Conservation (phyloP, 345 rosid genomes). For the Jatropha curcas region DNA sequence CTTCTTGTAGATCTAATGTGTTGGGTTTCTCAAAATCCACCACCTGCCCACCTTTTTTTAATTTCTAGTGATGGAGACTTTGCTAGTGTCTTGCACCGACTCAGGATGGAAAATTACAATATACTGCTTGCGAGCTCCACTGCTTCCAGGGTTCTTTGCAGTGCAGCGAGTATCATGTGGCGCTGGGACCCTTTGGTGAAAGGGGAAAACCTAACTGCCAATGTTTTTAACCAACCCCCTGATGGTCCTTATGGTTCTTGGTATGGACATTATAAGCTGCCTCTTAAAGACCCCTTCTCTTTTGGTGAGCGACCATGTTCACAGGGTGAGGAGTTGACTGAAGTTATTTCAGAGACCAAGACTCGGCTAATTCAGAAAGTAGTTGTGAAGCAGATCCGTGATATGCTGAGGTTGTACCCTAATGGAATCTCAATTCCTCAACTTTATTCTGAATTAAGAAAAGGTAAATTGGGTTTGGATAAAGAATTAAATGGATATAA, state of each 20-base stretch:
- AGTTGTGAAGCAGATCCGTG: conserved; percentile 49
- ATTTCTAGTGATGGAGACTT: conserved; percentile 78
- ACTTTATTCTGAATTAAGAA: conserved; percentile 57
- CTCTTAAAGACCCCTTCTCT: conserved; percentile 72
- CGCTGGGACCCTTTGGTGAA: conserved; percentile 61
- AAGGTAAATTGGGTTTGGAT: conserved; percentile 39
- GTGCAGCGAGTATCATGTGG: conserved; percentile 97
- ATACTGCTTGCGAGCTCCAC: conserved; percentile 63
- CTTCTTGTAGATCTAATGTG: conserved; percentile 69
- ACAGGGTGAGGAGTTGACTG: conserved; percentile 29
- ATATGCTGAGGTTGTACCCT: conserved; percentile 49
- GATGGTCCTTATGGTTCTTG: conserved; percentile 92
- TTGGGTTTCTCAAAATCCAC: conserved; percentile 88
- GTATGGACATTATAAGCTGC: conserved; percentile 76
- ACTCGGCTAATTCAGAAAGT: conserved; percentile 44
- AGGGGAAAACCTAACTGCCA: conserved; percentile 52
- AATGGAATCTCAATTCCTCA: conserved; percentile 53
- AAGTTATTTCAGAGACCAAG: conserved; percentile 35
- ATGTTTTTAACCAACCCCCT: conserved; percentile 79
- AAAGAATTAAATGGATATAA: conserved; percentile 61
- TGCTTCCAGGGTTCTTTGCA: conserved; percentile 57
- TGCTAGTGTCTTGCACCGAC: conserved; percentile 57
- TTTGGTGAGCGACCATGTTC: conserved; percentile 30
- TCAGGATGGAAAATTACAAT: conserved; percentile 91
- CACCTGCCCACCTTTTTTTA: conserved; percentile 86